phyloP scores from a whole-genome alignment of 257 asterid genomes.

The Solanum pimpinellifolium region DNA sequence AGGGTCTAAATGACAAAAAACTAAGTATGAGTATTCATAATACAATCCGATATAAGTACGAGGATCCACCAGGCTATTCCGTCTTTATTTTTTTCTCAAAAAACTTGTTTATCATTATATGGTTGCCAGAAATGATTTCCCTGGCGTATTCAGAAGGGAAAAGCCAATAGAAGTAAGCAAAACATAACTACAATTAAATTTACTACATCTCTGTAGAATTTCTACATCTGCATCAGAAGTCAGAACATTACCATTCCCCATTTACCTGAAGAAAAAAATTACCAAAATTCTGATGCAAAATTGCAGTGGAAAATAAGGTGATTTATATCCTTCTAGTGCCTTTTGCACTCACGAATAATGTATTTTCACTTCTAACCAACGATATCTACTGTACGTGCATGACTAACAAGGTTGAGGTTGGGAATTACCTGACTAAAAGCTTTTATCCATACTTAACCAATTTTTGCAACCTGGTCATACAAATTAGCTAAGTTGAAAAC shows the following conservation, averaged over 20 bases:
- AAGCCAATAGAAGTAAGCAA: not conserved
- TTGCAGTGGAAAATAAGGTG: not conserved
- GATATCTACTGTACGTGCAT: not conserved
- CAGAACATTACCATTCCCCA: not conserved
- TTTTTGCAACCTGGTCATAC: not conserved
- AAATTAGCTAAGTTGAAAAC: not conserved
- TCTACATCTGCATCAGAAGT: not conserved
- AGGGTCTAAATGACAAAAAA: too few relatives aligned
- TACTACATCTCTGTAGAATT: not conserved
- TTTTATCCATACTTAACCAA: not conserved
- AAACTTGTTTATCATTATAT: not conserved
- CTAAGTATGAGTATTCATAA: fast-evolving
- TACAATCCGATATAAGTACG: too few relatives aligned
- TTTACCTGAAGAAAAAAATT: not conserved
- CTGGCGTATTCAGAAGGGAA: not conserved
- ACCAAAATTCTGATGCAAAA: not conserved
- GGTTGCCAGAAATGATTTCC: not conserved
- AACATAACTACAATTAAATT: not conserved
- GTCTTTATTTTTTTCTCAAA: not conserved
- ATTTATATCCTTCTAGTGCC: not conserved
- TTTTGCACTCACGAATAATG: not conserved
- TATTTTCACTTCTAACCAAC: not conserved
- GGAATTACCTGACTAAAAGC: not conserved
- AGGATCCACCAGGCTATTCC: too few relatives aligned
- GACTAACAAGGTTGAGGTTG: not conserved